Evolutionary conservation across 164 flowering plant genomes (phyloP).

Genomic region (Hamamelis virginiana): DNA sequence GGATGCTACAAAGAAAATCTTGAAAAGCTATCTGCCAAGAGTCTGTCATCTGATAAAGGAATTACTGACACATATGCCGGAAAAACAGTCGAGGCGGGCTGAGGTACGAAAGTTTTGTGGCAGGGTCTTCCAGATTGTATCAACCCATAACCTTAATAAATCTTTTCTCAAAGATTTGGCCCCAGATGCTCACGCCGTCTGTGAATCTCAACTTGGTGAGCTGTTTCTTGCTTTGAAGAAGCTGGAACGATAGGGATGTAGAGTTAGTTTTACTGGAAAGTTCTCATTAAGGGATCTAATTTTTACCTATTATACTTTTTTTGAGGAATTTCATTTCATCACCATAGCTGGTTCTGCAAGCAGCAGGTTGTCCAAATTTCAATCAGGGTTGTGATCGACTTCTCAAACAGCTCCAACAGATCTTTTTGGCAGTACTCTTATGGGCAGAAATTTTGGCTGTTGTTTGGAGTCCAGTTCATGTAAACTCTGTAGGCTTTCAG

Average conservation of each 20-base stretch:
- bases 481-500: no score
- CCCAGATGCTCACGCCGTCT: slow-evolving; percentile 53
- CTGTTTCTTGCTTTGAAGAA: slow-evolving; percentile 47
- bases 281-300: not conserved
- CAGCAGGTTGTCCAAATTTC: not conserved
- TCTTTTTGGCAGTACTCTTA: not conserved
- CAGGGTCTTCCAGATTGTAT: slow-evolving; percentile 44
- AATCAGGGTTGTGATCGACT: not conserved
- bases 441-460: not conserved
- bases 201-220: slow-evolving; percentile 65
- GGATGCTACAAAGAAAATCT: slow-evolving; percentile 25
- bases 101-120: slow-evolving; percentile 61
- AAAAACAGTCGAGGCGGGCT: slow-evolving; percentile 59
- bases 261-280: not conserved
- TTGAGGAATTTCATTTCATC: not conserved
- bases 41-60: slow-evolving; percentile 44
- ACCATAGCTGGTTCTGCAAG: not conserved
- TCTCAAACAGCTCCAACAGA: not conserved
- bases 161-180: slow-evolving; percentile 48
- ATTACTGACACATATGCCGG: slow-evolving; percentile 54
- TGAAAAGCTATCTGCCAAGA: slow-evolving; percentile 36
- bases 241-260: not conserved
- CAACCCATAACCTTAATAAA: slow-evolving; percentile 33
- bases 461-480: not conserved
- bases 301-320: not conserved